These are phyloP conservation scores for Aspergillus intermedius DNA, from an alignment of 2,329 filamentous ascomycete genomes.

Conservation along the genomic window DNA sequence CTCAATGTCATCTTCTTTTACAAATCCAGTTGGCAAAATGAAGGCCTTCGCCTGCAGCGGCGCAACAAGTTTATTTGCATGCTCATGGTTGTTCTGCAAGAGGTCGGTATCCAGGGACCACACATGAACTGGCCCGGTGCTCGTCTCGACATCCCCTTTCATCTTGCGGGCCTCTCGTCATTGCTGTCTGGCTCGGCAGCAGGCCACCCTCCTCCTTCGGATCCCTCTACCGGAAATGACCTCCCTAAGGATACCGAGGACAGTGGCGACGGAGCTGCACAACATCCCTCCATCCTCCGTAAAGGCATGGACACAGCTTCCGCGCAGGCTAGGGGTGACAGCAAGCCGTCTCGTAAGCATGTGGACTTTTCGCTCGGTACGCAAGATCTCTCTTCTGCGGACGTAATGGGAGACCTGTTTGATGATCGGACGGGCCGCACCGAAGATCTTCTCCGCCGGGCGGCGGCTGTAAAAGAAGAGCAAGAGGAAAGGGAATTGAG, in stretches of 20 bases:
- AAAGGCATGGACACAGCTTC: constrained; percentile 40
- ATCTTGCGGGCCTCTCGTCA: constrained; percentile 30
- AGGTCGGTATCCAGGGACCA: constrained; percentile 79
- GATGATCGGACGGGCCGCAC: constrained; percentile 41
- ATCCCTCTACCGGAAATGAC: constrained; percentile 39
- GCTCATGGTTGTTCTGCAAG: constrained; percentile 76
- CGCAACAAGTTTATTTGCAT: constrained; percentile 94
- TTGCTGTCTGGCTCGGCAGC: constrained; percentile 18
- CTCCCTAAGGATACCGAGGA: constrained; percentile 34
- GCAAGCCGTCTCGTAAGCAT: constrained; percentile 53
- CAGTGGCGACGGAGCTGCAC: constrained; percentile 36
- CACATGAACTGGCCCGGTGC: constrained; percentile 65
- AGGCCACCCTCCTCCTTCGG: constrained; percentile 43
- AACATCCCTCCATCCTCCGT: constrained; percentile 51
- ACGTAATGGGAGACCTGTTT: constrained; percentile 60
- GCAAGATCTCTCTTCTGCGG: constrained; percentile 51
- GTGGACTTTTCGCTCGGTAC: constrained; percentile 68
- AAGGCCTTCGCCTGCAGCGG: constrained; percentile 77
- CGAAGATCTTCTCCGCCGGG: too few relatives aligned
- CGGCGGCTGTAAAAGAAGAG: too few relatives aligned
- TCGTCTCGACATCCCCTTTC: constrained; percentile 61
- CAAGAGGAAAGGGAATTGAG: too few relatives aligned
- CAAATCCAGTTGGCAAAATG: constrained; percentile 95
- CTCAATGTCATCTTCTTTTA: constrained; percentile 96
- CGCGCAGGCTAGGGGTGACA: constrained; percentile 49